Conservation (phyloP, 164 flowering plant species). For the Liriodendron chinense region DNA sequence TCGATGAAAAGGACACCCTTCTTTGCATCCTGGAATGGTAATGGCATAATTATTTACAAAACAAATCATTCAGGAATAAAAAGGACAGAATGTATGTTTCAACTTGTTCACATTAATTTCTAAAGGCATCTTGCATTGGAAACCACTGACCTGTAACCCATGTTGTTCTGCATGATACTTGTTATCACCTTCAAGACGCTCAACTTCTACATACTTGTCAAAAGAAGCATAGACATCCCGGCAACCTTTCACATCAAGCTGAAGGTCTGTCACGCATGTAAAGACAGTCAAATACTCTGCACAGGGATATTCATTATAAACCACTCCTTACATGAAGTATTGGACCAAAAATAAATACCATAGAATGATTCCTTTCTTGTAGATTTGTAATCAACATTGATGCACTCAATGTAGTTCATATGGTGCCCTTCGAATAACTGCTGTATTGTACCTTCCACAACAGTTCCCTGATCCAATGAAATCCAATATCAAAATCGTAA, state of each 20-base stretch:
- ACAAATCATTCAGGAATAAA: neutral
- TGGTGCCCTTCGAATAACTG: constrained; percentile 94
- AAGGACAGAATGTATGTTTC: neutral
- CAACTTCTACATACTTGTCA: constrained; percentile 95
- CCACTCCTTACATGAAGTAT: neutral
- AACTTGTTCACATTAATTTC: neutral
- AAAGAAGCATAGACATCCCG: constrained; percentile 93
- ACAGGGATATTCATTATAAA: neutral
- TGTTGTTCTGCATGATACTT: constrained; percentile 92
- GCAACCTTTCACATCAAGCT: constrained; percentile 97
- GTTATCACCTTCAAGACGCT: constrained; percentile 90
- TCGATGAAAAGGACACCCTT: constrained; percentile 65
- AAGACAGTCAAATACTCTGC: neutral
- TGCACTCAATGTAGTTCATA: constrained; percentile 94
- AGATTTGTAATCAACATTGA: constrained; percentile 91
- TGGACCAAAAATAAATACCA: constrained; percentile 42
- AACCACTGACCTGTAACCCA: constrained; percentile 71
- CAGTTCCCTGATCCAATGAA: constrained; percentile 63
- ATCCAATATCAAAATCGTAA: constrained; percentile 6
- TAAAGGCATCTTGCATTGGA: neutral
- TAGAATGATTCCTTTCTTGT: constrained; percentile 95
- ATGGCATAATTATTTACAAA: neutral
- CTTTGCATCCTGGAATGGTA: constrained; percentile 48
- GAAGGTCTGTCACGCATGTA: constrained; percentile 59
- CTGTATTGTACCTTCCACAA: constrained; percentile 93